Evolutionary conservation across 768 basidiomycete genomes (phyloP).

Genomic region (Lactarius vividus): DNA sequence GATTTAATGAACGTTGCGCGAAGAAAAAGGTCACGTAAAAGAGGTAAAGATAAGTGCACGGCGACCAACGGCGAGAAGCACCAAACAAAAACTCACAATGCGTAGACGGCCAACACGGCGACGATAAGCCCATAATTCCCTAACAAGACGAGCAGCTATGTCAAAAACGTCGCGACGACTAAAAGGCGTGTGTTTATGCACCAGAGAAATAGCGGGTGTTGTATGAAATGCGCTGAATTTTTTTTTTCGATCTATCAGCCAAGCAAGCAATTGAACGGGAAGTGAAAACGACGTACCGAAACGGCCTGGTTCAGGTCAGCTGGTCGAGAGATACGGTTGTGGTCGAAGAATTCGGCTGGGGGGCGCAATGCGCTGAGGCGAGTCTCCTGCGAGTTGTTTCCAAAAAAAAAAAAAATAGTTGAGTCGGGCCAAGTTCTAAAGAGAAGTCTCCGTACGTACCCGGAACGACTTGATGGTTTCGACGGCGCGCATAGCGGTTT

Average conservation of each 20-base stretch:
- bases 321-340: constrained; percentile 78
- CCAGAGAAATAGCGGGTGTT: constrained; percentile 90
- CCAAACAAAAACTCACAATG: constrained; percentile 54
- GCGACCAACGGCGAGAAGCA: not conserved
- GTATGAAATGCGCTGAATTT: constrained; percentile 84
- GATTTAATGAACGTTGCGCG: not conserved
- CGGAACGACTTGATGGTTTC: constrained; percentile 69
- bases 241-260: constrained; percentile 1
- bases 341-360: constrained; percentile 78
- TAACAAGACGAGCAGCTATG: constrained; percentile 32
- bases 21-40: not conserved
- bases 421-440: not conserved
- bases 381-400: constrained; percentile 55
- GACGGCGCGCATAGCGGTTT: constrained; percentile 58
- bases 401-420: not conserved
- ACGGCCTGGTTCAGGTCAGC: constrained; percentile 78
- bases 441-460: constrained; percentile 42
- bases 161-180: not conserved
- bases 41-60: constrained; percentile 1
- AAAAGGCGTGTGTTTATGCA: constrained; percentile 29
- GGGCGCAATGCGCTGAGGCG: constrained; percentile 72
- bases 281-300: constrained; percentile 47
- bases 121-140: constrained; percentile 89
- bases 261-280: not conserved
- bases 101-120: constrained; percentile 77